phyloP scores from a whole-genome alignment of 257 asterid species.

The Solanum arcanum region DNA sequence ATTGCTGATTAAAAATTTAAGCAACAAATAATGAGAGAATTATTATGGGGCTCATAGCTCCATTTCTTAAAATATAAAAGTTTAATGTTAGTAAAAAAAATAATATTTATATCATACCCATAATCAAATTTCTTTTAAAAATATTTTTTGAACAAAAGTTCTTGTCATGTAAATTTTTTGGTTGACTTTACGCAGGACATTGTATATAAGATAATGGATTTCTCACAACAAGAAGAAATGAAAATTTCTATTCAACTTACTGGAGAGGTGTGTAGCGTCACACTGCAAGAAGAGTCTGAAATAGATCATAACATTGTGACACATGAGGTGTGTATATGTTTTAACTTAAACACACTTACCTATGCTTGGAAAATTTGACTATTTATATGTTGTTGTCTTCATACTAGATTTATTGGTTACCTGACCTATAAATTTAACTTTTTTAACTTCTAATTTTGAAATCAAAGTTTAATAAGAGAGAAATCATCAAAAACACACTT shows the following conservation, averaged over 20 bases:
- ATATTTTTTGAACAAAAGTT: too few relatives aligned
- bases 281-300: background rate
- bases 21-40: background rate
- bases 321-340: background rate
- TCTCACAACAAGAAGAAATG: background rate
- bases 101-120: background rate
- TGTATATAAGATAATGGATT: background rate
- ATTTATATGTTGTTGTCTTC: background rate
- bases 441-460: background rate
- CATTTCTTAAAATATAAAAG: background rate
- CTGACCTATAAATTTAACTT: background rate
- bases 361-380: background rate
- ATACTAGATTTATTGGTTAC: background rate
- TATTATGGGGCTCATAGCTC: background rate
- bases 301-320: background rate
- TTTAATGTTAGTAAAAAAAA: background rate
- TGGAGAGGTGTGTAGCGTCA: background rate
- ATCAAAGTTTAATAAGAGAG: background rate
- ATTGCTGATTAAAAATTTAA: too few relatives aligned
- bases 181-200: background rate
- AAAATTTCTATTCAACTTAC: background rate
- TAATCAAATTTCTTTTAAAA: background rate
- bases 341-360: background rate
- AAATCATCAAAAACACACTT: background rate
- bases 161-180: background rate